phyloP scores from a whole-genome alignment of 169 alveolate species.

The Pseudocohnilembus persalinus region DNA sequence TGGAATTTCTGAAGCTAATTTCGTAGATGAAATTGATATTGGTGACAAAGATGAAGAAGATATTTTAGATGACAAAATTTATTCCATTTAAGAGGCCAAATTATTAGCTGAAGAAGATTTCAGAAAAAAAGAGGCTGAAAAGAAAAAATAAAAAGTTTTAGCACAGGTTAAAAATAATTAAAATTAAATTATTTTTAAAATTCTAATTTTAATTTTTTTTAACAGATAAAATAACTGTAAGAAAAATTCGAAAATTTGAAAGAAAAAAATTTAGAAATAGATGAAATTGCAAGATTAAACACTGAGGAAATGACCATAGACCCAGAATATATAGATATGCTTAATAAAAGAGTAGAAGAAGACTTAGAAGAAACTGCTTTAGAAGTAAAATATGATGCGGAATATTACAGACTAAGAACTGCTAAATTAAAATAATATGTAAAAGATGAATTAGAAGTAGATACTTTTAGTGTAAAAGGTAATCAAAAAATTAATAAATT shows the following conservation, averaged over 20 bases:
- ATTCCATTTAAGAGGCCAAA: slow-evolving; percentile 82
- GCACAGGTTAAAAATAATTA: no score
- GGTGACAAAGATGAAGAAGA: slow-evolving; percentile 28
- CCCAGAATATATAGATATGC: slow-evolving; percentile 80
- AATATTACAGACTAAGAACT: slow-evolving; percentile 64
- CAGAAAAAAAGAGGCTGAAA: slow-evolving; percentile 81
- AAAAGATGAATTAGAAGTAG: slow-evolving; percentile 74
- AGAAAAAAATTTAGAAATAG: slow-evolving; percentile 57
- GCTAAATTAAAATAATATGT: slow-evolving; percentile 74
- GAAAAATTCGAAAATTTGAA: slow-evolving; percentile 67
- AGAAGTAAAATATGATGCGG: slow-evolving; percentile 85
- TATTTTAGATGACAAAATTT: slow-evolving; percentile 36
- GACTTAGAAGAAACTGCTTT: slow-evolving; percentile 77
- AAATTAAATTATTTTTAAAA: no score
- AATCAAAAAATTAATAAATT: slow-evolving; percentile 49
- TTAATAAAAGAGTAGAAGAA: slow-evolving; percentile 68
- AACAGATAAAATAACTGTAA: slow-evolving; percentile 64
- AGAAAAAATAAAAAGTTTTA: slow-evolving; percentile 79
- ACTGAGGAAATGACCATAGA: slow-evolving; percentile 83
- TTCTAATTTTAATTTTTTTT: no score
- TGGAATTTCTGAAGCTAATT: slow-evolving; percentile 24
- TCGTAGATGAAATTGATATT: slow-evolving; percentile 26
- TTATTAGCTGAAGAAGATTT: slow-evolving; percentile 85
- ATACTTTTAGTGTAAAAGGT: slow-evolving; percentile 79
- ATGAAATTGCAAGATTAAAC: slow-evolving; percentile 69